phyloP scores from a whole-genome alignment of 331 rosid species.

The Pyrus hybrid region DNA sequence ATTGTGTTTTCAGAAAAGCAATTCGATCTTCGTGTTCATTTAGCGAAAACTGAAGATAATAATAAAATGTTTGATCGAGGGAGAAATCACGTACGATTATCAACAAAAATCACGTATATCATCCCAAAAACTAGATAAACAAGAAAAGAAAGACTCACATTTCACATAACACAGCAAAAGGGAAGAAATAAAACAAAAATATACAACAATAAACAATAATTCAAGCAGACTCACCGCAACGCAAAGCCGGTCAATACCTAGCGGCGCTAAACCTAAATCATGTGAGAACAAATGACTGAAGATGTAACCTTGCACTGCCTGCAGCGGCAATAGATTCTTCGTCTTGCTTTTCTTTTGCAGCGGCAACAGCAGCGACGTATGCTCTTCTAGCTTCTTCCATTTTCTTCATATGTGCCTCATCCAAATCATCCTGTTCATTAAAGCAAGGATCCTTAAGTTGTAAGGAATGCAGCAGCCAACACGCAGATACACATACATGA shows the following conservation, averaged over 20 bases:
- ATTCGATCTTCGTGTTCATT: background rate
- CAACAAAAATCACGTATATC: background rate
- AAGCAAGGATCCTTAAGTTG: conserved; percentile 9
- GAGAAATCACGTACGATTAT: background rate
- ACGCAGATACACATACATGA: background rate
- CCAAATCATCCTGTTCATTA: conserved; percentile 66
- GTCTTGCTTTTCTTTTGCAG: conserved; percentile 63
- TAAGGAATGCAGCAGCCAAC: background rate
- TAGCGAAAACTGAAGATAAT: background rate
- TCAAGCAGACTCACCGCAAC: background rate
- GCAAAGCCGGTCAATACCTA: background rate
- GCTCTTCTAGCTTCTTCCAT: conserved; percentile 84
- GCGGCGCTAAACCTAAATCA: conserved; percentile 1
- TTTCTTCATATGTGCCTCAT: conserved; percentile 48
- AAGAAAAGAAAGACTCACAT: background rate
- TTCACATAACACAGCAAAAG: background rate
- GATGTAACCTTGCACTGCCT: conserved; percentile 57
- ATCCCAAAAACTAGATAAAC: no score
- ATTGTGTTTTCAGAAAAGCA: background rate
- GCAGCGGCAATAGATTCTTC: conserved; percentile 86
- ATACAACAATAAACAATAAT: background rate
- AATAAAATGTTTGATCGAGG: background rate
- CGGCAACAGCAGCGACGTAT: conserved; percentile 56
- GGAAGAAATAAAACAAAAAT: background rate
- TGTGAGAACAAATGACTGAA: conserved; percentile 50